Conservation (phyloP, 225 moss, liverwort and hornwort genomes). For the Climacium dendroides region DNA sequence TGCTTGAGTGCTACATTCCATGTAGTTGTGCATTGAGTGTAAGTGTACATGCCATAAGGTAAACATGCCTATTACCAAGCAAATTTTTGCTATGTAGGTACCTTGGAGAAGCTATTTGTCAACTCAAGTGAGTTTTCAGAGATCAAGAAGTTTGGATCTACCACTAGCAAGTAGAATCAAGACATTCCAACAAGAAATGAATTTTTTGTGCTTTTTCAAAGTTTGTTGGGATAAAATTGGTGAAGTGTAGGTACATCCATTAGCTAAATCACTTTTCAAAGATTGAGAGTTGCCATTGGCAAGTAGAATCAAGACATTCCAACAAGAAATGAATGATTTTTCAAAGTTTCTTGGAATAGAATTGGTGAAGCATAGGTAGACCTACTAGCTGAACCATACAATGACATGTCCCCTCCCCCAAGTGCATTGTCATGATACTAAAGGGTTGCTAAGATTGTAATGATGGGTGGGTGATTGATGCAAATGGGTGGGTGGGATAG, state of each 20-base stretch:
- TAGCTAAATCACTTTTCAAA: too few species aligned
- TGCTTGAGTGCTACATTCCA: not conserved
- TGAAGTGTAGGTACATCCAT: rapidly evolving
- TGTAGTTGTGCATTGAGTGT: not conserved
- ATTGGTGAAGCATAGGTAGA: rapidly evolving
- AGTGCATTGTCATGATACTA: not conserved
- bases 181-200: not conserved
- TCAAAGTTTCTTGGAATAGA: not conserved
- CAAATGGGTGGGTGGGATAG: rapidly evolving
- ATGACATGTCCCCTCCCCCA: not conserved
- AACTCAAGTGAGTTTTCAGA: rapidly evolving
- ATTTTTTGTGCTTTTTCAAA: not conserved
- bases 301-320: not conserved
- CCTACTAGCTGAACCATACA: rapidly evolving
- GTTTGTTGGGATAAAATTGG: not conserved
- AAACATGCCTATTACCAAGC: not conserved
- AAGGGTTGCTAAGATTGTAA: not conserved
- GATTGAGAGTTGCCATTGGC: not conserved
- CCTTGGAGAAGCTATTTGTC: not conserved
- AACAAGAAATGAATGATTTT: not conserved
- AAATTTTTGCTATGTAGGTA: not conserved
- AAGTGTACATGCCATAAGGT: not conserved
- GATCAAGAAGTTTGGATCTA: not conserved
- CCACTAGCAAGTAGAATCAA: not conserved
- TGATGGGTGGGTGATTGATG: not conserved